phyloP scores from a whole-genome alignment of 768 basidiomycete species.

The Butyriboletus loyo region DNA sequence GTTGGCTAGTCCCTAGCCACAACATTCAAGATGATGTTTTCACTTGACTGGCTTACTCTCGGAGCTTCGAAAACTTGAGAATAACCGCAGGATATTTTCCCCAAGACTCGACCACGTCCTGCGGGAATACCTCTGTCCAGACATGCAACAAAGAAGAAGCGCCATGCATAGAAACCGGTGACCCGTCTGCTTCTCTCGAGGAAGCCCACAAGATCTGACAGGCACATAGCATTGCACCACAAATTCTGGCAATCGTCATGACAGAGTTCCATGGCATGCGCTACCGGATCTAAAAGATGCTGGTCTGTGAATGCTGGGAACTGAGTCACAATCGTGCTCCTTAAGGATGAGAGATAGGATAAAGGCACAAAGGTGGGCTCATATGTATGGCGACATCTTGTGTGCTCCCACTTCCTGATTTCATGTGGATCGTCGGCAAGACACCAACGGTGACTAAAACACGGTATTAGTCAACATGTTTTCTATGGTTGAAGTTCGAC shows the following conservation, averaged over 20 bases:
- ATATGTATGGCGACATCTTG: neutral
- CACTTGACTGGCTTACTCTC: neutral
- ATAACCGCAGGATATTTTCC: neutral
- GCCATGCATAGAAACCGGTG: neutral
- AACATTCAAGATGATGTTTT: neutral
- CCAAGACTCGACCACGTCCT: neutral
- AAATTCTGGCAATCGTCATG: neutral
- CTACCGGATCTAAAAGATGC: neutral
- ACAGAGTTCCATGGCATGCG: neutral
- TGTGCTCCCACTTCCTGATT: neutral
- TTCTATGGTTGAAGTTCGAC: neutral
- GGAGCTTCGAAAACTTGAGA: neutral
- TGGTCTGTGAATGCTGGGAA: neutral
- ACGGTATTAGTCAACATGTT: neutral
- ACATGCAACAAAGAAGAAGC: neutral
- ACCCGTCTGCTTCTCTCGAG: neutral
- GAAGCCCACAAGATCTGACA: neutral
- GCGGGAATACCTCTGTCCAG: neutral
- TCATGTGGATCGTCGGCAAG: conserved; percentile 6
- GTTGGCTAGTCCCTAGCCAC: neutral
- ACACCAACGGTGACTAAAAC: neutral
- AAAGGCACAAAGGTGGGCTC: neutral
- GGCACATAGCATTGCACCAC: neutral
- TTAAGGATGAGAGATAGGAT: neutral
- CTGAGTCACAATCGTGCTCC: neutral